A percentile compares a stretch with the other conserved stretches of the same genome.
These are phyloP conservation scores for Danielia reshetovae DNA, from an alignment of 805 yeast species.

Conservation along the genomic window DNA sequence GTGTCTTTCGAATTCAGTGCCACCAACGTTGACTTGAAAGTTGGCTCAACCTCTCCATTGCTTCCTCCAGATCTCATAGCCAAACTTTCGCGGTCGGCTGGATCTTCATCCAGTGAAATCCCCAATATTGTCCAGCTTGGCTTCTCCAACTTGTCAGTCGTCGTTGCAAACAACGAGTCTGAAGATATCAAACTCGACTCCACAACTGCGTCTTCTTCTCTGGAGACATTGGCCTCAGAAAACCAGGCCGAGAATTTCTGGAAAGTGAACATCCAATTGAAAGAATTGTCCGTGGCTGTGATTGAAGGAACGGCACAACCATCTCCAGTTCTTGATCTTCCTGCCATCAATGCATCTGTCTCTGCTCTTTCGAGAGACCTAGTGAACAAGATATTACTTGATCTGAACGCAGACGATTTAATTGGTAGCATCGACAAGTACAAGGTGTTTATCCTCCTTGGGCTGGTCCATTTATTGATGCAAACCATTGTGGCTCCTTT, in stretches of 20 bases:
- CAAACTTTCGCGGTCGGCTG: constrained; percentile 13
- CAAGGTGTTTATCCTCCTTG: constrained; percentile 29
- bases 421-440: constrained; percentile 23
- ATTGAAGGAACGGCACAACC: constrained; percentile 13
- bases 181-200: constrained; percentile 1
- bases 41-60: constrained; percentile 39
- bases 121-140: background rate
- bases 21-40: constrained; percentile 14
- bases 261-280: constrained; percentile 15
- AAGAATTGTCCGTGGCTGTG: constrained; percentile 15
- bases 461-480: constrained; percentile 28
- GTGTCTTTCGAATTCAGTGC: constrained; percentile 19
- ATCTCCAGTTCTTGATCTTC: constrained; percentile 18
- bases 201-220: constrained; percentile 20
- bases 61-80: constrained; percentile 20
- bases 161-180: background rate
- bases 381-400: constrained; percentile 2
- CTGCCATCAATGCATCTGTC: constrained; percentile 14
- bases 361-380: constrained; percentile 4
- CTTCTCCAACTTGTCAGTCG: background rate
- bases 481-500: constrained; percentile 30
- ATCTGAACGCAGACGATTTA: constrained; percentile 14
- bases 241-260: constrained; percentile 17
- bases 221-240: constrained; percentile 24
- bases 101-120: background rate